Evolutionary conservation across 176 grass and related monocot genomes (phyloP), one percentile per base, ranked within the genome.

Genomic region (Oryza glumipatula): DNA sequence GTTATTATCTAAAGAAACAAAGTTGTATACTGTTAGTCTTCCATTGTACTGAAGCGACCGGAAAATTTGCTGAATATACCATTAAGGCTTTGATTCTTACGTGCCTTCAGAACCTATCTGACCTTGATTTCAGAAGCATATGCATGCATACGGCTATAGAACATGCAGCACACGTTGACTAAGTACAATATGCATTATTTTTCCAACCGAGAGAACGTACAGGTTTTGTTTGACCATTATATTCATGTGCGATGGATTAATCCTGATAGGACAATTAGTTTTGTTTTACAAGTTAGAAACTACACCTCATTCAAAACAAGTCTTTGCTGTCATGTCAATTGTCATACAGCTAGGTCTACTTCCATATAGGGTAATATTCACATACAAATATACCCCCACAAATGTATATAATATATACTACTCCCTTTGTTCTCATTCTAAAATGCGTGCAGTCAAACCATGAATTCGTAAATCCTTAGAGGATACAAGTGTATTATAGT

Each of bases 131-230:
- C 19, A 56, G 43, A 43, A 76, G 49, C 41, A 7, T 39, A 43
- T 70, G 49, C 41, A 8, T 41, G 39, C 39, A 21, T 56, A 76
- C 30, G 51, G n/a, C 38, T 43, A 64, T 72, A 45, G 88, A 81
- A 44, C 78, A 82, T 77, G 88, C 67, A 46, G 30, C 58, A 65
- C 46, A 28, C n/a, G 45, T 67, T 78, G 78, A 73, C 13, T 77
- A 86, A 22, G 16, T n/a, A 68, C 58, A 49, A 88, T 28, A 76
- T 13, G 44, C 32, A 3, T 22, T 26, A 45, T 81, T 32, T 72
- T 56, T 54, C 24, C 32, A 82, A 41, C 1, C 33, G 6, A 24
- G 41, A 63, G 52, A 44, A 41, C 26, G 26, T 26, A 26, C 30
- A 10, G 14, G 19, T 84, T 65, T 46, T 72, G 8, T 72, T 45